Evolutionary conservation across 1,284 basidiomycete genomes (phyloP), one percentile per base, ranked within the genome.

Genomic region (Gymnopus androsaceus): DNA sequence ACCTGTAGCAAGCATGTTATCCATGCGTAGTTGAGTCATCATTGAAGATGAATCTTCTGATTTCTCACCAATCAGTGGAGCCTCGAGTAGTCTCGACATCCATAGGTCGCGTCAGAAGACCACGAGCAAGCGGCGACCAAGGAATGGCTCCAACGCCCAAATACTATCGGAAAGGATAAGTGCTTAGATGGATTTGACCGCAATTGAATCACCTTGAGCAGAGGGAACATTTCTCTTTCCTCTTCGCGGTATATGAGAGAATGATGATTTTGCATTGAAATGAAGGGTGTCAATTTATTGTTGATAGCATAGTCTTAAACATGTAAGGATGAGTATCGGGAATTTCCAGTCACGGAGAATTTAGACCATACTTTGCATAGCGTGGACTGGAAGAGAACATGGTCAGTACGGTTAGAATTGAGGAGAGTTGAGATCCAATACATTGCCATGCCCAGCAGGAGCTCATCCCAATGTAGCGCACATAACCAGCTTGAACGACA

Each of bases 211-310:
- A 56, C 79, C 67, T 80, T 79, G 15, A 81, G 67, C 1, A 78
- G 79, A 1, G 85, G 84, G 64, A 84, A 78, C 84, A 88, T 87
- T 68, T 88, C 85, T 9, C 83, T 72, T 64, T 85, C 84, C 61
- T 87, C 84, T 61, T 88, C 85, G 17, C 85, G 75, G 59, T 87
- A 87, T 14, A 81, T 57, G 2, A 82, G 63, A 37, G 66, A 78
- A 63, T 84, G 76, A 51, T 81, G 82, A 66, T 87, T 86, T 66
- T 90, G 88, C 87, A 89, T 88, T 14, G 80, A 83, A 64, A 86
- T 82, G 70, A 87, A 87, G 0, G 81, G 82, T 0, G 84, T 87
- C 28, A 86, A 72, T 25, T 79, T 77, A 67, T 87, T 78, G 36
- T 67, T 67, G 57, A 80, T 77, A 1, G 76, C 79, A 62, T 79